Base-by-base conservation (phyloP, 495 filamentous ascomycete species). In the Penicillium arizonense region DNA sequence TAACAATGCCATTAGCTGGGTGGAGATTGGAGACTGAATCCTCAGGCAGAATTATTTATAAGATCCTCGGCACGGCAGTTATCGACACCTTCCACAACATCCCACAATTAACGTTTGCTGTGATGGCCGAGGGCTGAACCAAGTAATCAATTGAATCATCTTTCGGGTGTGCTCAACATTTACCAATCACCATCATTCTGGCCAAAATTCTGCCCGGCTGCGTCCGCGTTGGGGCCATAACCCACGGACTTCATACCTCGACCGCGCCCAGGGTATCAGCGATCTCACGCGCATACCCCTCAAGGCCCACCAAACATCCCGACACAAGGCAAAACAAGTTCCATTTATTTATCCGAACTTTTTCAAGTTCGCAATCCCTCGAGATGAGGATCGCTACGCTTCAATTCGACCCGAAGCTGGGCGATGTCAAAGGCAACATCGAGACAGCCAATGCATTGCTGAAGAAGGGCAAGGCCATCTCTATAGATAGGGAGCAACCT, bases 311-410 rank as follows among this genome's bases (percentile, higher is more conserved):
- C 3, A 5, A 18, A 28, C 7, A 14, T 16, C 3, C 2, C 7
- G 10, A 24, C 9, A 34, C 21, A 37, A 21, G 30, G 26, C 21
- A 26, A 13, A 44, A 21, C 7, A 1, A 7, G 1, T 28, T 2
- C 14, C 14, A 1, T 14, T 23, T 8, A 6, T 9, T 23, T 5
- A 13, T 32, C 9, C 21, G 53, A 28, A 47, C 26, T 6, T 58
- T 67, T 21, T 67, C 64, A 18, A 52, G 24, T 1, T 59, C 58
- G 4, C 60, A 45, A 7, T 38, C 26, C 28, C 56, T 48, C 39
- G 50, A 53, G n/a, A 93, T 93, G 90, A 83, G 79, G 58, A 88
- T 96, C 49, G 90, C 82, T 2, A 88, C 83, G 43, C 77, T 96
- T n/a, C 90, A 96, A 67, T 89, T 92, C 63, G 76, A 80, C 39